Base-by-base conservation (phyloP, 2,329 filamentous ascomycete species). In the Nannizzia gypsea region DNA sequence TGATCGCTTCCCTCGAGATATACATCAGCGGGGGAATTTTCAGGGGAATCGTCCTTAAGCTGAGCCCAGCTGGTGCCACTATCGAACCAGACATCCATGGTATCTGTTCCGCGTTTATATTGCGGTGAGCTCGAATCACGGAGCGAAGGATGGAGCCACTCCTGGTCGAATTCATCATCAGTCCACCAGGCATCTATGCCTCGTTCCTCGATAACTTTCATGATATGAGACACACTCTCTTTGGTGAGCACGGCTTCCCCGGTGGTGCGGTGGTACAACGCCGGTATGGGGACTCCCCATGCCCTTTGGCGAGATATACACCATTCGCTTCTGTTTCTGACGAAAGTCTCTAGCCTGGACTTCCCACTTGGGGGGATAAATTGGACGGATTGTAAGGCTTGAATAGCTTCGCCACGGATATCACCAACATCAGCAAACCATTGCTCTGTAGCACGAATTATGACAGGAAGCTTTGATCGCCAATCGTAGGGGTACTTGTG, bases 41-140 rank as follows among this genome's bases (percentile, higher is more conserved):
- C 66, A 22, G 61, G 64, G 6, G 66, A 68, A 26, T 72, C 71
- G 2, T 65, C 63, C 60, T 71, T 69, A 38, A 82, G 74, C 38
- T 76, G 75, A 1, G 81, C 87, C 93, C 93, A 99, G 68, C 90
- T 96, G 56, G 88, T 96, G 4, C 93, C 93, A 65, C 93, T 97
- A 72, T 99, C 93, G 67, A 99, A 99, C 93, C 93, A 99, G 8
- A 99, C 93, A 72, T 99, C 93, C 93, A 99, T 99, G 0, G 93
- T 99, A 68, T 99, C 93, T 48, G 80, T 88, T 13, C 92, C 92
- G 63, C 93, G 86, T 55, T 81, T 78, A 69, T 87, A 93, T 3
- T 75, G 71, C 3, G 65, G 56, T 31, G 70, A 67, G 6, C 78
- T 77, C 52, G 68, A 59, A 34, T 72, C 71, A 48, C 76, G 74